Evolutionary conservation across 2,329 filamentous ascomycete species (phyloP), one percentile per base, ranked within the genome.

Genomic region (Penicillium vulpinum): DNA sequence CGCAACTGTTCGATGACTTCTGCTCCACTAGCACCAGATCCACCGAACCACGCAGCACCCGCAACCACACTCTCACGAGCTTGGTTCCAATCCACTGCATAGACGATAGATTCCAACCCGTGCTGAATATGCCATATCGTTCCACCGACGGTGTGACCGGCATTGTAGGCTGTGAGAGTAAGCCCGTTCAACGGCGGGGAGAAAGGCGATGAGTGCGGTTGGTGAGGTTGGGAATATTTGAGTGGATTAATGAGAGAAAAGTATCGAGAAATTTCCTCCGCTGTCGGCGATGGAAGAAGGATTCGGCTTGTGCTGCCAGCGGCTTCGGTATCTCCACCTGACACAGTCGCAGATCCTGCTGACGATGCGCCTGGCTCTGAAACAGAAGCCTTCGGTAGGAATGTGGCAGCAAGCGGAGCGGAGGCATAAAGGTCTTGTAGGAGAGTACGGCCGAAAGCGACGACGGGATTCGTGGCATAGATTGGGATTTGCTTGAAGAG

Each of bases 91-190:
- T 97, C 93, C 18, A 97, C 91, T 0, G 94, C 93, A 68, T 99
- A 97, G 1, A 99, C 92, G 40, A 99, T 93, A 0, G 92, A 97
- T 73, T 99, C 94, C 70, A 97, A 83, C 0, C 92, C 92, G 78
- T 97, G 92, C 69, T 97, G 93, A 62, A 99, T 92, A 69, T 97
- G 93, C 94, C 94, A 99, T 79, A 99, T 96, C 24, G 94, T 97
- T 54, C 94, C 94, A 73, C 94, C 94, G 0, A 97, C 84, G 0
- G 93, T 97, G 72, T 97, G 93, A 62, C 94, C 94, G 8, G 94
- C 92, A 75, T 95, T 96, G 78, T 97, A 97, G 0, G 94, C 94
- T 0, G 94, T 99, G 63, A 99, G 90, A 2, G 91, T 96, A 18
- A 99, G 84, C 5, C 92, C 92, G 65, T 94, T 92, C 16, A 97